phyloP scores from a whole-genome alignment of 768 basidiomycete species.

The Auriculariales sp. region DNA sequence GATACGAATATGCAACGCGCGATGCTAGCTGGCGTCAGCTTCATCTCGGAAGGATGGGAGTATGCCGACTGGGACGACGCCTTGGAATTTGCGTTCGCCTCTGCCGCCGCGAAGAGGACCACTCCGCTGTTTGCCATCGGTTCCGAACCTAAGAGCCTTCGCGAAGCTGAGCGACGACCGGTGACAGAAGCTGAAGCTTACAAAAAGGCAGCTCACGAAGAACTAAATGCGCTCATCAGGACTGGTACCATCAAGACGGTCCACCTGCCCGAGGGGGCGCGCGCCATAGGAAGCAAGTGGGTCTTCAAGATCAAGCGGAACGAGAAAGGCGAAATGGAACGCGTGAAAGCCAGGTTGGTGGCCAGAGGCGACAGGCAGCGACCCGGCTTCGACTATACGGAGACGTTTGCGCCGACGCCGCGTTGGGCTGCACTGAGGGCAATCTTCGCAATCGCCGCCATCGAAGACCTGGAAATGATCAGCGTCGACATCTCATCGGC shows the following conservation, averaged over 20 bases:
- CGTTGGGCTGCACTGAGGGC: slow-evolving; percentile 11
- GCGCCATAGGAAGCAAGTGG: slow-evolving; percentile 12
- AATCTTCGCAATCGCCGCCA: slow-evolving; percentile 13
- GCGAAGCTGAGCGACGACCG: not conserved
- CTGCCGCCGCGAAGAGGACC: not conserved
- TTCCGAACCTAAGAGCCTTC: not conserved
- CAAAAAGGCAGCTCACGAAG: slow-evolving; percentile 8
- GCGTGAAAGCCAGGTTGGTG: slow-evolving; percentile 22
- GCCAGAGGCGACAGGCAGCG: slow-evolving; percentile 25
- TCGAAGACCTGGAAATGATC: slow-evolving; percentile 7
- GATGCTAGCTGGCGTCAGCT: not conserved
- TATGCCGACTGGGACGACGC: not conserved
- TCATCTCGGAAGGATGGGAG: not conserved
- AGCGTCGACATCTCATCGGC: slow-evolving; percentile 11
- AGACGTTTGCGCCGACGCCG: slow-evolving; percentile 19
- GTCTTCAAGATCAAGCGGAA: slow-evolving; percentile 15
- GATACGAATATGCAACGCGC: not conserved
- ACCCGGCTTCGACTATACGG: slow-evolving; percentile 20
- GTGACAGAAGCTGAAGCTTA: slow-evolving; percentile 2
- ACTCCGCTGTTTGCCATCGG: not conserved
- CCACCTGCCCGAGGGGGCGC: slow-evolving; percentile 8
- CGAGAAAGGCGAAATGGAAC: slow-evolving; percentile 8
- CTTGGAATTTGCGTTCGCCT: not conserved
- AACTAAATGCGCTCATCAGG: slow-evolving; percentile 6
- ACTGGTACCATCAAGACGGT: slow-evolving; percentile 7